Evolutionary conservation across 1,284 basidiomycete species (phyloP), one percentile per base, ranked within the genome.

Genomic region (Sphagnurus paluster): DNA sequence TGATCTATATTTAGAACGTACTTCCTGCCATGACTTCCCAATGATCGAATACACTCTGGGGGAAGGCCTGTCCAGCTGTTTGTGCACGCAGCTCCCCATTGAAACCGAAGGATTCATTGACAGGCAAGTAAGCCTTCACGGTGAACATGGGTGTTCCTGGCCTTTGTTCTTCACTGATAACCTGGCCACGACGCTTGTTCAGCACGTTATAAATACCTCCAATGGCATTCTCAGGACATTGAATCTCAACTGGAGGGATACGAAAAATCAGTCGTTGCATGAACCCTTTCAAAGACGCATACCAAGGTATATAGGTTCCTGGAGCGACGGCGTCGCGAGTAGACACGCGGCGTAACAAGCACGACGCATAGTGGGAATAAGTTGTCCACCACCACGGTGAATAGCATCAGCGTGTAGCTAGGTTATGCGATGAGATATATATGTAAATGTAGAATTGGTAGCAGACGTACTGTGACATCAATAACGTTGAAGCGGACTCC

Each of bases 141-240:
- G 93, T 99, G 84, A 96, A 98, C 94, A 99, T 98, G 53, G 97
- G 97, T 19, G 97, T 99, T 77, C 97, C 96, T 7, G 87, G 77
- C 64, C 96, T 80, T 75, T 98, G 96, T 75, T 99, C 96, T 74
- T 99, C 92, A 59, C 87, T 90, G 83, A 96, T 95, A 58, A 99
- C 97, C 69, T 97, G 93, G 54, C 96, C 97, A 84, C 97, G 93
- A 69, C 96, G 92, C 79, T 89, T 94, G 87, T 98, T 99, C 74
- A 99, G 76, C 51, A 80, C 80, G 59, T 74, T 79, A 87, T 99
- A 99, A 76, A 99, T 95, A 80, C 97, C 97, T 71, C 97, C 97
- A 61, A 99, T 94, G 57, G 91, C 95, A 65, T 85, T 90, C 73
- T 98, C 95, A 49, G 97, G 97, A 75, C 93, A 96, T 73, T 98